A percentile compares a stretch with the other conserved stretches of the same genome.
Conservation (phyloP, 331 rosid species). For the Phaseolus coccineus region DNA sequence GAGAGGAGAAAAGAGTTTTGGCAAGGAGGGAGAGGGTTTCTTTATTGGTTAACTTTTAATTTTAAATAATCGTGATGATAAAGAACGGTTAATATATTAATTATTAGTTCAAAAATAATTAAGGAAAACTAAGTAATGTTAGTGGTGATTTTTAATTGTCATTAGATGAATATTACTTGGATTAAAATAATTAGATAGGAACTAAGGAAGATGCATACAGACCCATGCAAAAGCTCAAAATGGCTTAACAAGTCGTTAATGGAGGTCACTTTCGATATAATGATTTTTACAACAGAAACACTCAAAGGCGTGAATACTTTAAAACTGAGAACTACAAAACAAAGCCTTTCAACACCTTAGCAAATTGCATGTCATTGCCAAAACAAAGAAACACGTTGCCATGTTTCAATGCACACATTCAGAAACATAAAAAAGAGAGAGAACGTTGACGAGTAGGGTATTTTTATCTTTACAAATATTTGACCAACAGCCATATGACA, state of each 20-base stretch:
- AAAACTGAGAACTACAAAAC: slow-evolving; percentile 35
- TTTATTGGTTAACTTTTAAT: too few species aligned
- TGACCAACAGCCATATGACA: slow-evolving; percentile 72
- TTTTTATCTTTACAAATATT: slow-evolving; percentile 66
- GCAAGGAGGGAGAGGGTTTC: too few species aligned
- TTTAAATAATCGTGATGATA: too few species aligned
- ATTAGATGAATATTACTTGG: too few species aligned
- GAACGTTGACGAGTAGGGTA: slow-evolving; percentile 16
- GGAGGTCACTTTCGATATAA: slow-evolving; percentile 15
- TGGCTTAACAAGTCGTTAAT: neutral
- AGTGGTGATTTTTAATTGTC: too few species aligned
- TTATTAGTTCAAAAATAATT: too few species aligned
- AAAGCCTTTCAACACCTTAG: slow-evolving; percentile 30
- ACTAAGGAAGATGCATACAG: too few species aligned
- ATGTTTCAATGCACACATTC: slow-evolving; percentile 49
- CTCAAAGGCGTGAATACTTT: slow-evolving; percentile 29
- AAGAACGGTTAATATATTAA: too few species aligned
- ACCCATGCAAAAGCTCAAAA: too few species aligned
- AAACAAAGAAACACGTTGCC: slow-evolving; percentile 38
- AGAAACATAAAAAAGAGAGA: slow-evolving; percentile 35
- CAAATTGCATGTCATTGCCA: slow-evolving; percentile 44
- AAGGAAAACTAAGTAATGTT: too few species aligned
- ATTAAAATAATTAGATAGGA: too few species aligned
- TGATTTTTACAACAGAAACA: slow-evolving; percentile 32
- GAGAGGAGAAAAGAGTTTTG: too few species aligned